Evolutionary conservation across 345 rosid genomes (phyloP).

Genomic region (Orychophragmus violaceus): DNA sequence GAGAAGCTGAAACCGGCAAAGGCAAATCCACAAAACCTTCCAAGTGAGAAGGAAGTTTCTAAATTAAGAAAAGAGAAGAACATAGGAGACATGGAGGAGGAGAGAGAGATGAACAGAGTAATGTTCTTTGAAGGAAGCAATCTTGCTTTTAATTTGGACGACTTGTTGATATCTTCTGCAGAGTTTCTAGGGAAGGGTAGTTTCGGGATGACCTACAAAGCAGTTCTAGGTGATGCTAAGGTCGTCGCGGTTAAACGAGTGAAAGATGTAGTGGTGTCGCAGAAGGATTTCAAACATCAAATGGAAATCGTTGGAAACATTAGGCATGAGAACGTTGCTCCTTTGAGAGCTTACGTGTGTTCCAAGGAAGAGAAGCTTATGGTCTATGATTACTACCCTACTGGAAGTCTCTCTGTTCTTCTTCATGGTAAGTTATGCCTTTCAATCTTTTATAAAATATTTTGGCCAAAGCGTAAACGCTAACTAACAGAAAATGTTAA

Average conservation of each 20-base stretch:
- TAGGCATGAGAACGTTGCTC: slow-evolving; percentile 70
- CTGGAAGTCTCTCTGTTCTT: slow-evolving; percentile 58
- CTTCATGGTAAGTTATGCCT: slow-evolving; percentile 53
- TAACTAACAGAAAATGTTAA: no score
- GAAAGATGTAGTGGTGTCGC: slow-evolving; percentile 59
- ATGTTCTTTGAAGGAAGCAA: slow-evolving; percentile 88
- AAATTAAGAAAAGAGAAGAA: slow-evolving; percentile 41
- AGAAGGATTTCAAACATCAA: slow-evolving; percentile 83
- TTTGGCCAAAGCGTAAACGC: no score
- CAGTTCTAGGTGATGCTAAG: slow-evolving; percentile 66
- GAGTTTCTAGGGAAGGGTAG: slow-evolving; percentile 93
- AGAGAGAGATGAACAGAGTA: slow-evolving; percentile 52
- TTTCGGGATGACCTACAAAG: slow-evolving; percentile 81
- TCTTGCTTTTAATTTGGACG: slow-evolving; percentile 82
- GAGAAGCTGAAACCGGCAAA: slow-evolving; percentile 21
- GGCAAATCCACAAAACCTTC: slow-evolving; percentile 10
- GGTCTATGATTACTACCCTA: slow-evolving; percentile 64
- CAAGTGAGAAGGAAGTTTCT: slow-evolving; percentile 40
- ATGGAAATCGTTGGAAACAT: slow-evolving; percentile 75
- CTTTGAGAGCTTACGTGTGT: slow-evolving; percentile 74
- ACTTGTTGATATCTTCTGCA: slow-evolving; percentile 84
- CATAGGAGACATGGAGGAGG: slow-evolving; percentile 43
- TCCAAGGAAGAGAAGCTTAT: slow-evolving; percentile 93
- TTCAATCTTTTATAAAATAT: neutral
- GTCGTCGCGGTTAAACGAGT: slow-evolving; percentile 80